A percentile compares a stretch with the other conserved stretches of the same genome.
phyloP scores from a whole-genome alignment of 2,329 filamentous ascomycete genomes.

The Aspergillus latus region DNA sequence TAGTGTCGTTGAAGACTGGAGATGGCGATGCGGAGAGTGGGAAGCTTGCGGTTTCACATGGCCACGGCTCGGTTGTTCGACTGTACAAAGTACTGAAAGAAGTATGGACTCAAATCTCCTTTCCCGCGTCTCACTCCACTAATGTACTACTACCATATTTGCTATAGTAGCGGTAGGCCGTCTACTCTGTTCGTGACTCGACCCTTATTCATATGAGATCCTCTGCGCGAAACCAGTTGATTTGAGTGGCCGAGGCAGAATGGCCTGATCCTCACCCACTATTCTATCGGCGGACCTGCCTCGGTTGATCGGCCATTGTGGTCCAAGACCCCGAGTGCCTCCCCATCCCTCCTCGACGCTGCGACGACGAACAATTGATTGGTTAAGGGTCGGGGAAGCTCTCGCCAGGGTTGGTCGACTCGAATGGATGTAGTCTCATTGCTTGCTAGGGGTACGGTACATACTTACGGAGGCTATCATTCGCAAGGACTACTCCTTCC shows the following conservation, averaged over 20 bases:
- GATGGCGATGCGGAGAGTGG: not conserved
- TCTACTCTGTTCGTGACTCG: not conserved
- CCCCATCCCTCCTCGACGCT: not conserved
- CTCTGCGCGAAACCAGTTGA: not conserved
- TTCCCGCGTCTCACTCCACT: constrained; percentile 3
- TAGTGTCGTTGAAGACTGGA: not conserved
- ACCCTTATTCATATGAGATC: not conserved
- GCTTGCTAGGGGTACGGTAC: not conserved
- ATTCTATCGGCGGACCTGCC: not conserved
- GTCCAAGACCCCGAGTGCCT: not conserved
- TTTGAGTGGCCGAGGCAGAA: not conserved
- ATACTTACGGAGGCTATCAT: not conserved
- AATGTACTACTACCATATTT: not conserved
- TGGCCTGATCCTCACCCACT: not conserved
- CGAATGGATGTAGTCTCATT: not conserved
- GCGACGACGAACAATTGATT: not conserved
- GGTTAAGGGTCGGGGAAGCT: not conserved
- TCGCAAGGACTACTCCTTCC: constrained; percentile 12
- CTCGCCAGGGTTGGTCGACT: not conserved
- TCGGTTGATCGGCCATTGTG: constrained; percentile 7
- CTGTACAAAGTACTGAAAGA: not conserved
- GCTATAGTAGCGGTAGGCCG: not conserved
- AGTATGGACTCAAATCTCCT: not conserved
- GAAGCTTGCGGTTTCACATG: constrained; percentile 4
- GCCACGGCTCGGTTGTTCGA: constrained; percentile 5